phyloP scores from a whole-genome alignment of 805 yeast genomes.

The Myxozyma vanderwaltii region DNA sequence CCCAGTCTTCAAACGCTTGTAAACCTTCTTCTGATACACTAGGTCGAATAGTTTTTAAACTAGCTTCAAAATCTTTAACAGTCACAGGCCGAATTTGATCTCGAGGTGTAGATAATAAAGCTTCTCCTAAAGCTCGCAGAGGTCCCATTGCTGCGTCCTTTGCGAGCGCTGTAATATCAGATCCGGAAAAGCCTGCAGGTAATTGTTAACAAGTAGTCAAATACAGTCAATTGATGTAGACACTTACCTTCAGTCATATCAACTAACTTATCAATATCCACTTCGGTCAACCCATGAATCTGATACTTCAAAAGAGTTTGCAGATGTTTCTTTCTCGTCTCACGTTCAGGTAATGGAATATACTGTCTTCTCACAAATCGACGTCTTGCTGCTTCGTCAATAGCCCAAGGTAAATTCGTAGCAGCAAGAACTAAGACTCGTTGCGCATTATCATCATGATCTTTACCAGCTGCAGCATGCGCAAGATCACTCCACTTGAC shows the following conservation, averaged over 20 bases:
- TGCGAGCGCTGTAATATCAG: slow-evolving; percentile 89
- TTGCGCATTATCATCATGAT: slow-evolving; percentile 50
- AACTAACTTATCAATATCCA: slow-evolving; percentile 62
- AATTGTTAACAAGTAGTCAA: neutral
- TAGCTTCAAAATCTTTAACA: slow-evolving; percentile 69
- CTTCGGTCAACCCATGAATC: slow-evolving; percentile 64
- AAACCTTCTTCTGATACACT: slow-evolving; percentile 85
- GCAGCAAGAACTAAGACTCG: slow-evolving; percentile 92
- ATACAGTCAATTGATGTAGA: too few species aligned
- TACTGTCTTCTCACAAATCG: slow-evolving; percentile 89
- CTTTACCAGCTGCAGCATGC: slow-evolving; percentile 80
- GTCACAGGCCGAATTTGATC: slow-evolving; percentile 77
- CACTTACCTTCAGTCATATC: slow-evolving; percentile 62
- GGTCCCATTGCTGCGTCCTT: slow-evolving; percentile 99
- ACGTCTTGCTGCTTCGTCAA: slow-evolving; percentile 95
- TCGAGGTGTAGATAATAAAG: slow-evolving; percentile 65
- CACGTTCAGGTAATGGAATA: slow-evolving; percentile 89
- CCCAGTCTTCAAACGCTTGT: slow-evolving; percentile 84
- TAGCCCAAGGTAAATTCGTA: slow-evolving; percentile 95
- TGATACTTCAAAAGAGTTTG: slow-evolving; percentile 68
- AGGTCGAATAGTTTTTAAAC: slow-evolving; percentile 80
- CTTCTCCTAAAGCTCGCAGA: slow-evolving; percentile 83
- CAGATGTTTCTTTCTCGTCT: slow-evolving; percentile 75
- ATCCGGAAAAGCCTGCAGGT: slow-evolving; percentile 64
- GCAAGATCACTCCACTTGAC: slow-evolving; percentile 94